Evolutionary conservation across 345 rosid genomes (phyloP).

Genomic region (Gossypium ekmanianum): DNA sequence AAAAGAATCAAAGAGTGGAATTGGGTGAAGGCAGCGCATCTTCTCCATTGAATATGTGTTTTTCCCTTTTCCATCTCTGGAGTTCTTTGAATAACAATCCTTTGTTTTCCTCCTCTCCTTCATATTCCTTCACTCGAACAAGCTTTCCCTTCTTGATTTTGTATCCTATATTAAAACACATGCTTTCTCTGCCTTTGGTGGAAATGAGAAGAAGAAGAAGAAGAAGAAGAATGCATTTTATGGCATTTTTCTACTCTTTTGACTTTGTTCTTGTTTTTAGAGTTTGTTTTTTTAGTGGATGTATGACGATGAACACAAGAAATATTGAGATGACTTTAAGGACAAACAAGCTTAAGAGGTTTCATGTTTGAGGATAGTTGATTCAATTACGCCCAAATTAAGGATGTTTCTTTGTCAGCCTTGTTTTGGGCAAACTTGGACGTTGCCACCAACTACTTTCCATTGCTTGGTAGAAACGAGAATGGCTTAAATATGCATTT

Average conservation of each 20-base stretch:
- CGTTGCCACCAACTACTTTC: neutral
- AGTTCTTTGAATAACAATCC: conserved; percentile 42
- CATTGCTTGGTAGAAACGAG: too few species aligned
- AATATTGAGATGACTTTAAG: neutral
- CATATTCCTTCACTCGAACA: conserved; percentile 16
- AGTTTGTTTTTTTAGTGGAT: neutral
- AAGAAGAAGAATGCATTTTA: too few species aligned
- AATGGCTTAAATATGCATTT: too few species aligned
- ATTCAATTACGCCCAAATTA: neutral
- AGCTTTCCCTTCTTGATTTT: conserved; percentile 34
- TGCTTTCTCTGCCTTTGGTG: neutral
- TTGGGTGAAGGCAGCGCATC: conserved; percentile 10
- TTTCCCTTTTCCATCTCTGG: conserved; percentile 42
- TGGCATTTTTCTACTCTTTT: neutral
- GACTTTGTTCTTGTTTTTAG: neutral
- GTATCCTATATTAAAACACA: conserved; percentile 46
- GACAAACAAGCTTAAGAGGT: neutral
- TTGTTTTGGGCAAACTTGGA: neutral
- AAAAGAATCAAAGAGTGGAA: neutral
- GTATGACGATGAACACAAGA: neutral
- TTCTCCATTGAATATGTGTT: conserved; percentile 24
- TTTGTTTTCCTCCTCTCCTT: conserved; percentile 24
- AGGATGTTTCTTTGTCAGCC: neutral
- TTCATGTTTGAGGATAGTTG: neutral
- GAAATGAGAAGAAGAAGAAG: neutral